Percentiles rank a stretch among this genome's conserved stretches.
phyloP scores from a whole-genome alignment of 352 stramenopile genomes.

The Phytophthora syringae region DNA sequence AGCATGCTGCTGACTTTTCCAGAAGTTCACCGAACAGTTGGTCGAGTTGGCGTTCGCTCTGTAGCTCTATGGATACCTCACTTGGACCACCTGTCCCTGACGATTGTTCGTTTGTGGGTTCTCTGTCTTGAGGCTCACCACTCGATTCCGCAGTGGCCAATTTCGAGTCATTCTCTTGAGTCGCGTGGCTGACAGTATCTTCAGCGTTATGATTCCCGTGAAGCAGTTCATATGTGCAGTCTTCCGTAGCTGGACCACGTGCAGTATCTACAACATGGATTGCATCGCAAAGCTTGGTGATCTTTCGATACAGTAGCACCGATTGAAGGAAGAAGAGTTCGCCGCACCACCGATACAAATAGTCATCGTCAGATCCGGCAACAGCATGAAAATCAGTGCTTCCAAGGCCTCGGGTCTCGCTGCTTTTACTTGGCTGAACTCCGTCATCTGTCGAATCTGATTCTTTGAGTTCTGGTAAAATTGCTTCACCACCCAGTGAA shows the following conservation, averaged over 20 bases:
- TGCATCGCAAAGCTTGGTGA: conserved; percentile 26
- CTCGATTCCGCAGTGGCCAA: background rate
- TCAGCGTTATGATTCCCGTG: conserved; percentile 12
- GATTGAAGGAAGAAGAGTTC: conserved; percentile 71
- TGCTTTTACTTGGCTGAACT: conserved; percentile 8
- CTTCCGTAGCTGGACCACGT: conserved; percentile 42
- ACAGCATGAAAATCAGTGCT: background rate
- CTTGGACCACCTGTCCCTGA: background rate
- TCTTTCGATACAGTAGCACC: conserved; percentile 48
- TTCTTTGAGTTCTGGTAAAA: conserved; percentile 39
- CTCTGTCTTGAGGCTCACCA: background rate
- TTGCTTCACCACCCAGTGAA: conserved; percentile 32
- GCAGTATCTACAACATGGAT: conserved; percentile 24
- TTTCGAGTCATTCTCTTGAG: background rate
- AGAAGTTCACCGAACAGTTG: conserved; percentile 43
- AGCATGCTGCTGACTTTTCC: conserved; percentile 47
- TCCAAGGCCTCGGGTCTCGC: conserved; percentile 6
- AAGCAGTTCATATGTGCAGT: conserved; percentile 50
- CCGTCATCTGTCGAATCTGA: background rate
- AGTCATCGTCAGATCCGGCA: conserved; percentile 48
- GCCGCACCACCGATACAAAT: conserved; percentile 65
- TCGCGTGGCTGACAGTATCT: background rate
- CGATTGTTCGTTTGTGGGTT: background rate
- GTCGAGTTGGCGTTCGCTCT: conserved; percentile 8
- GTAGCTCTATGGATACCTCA: background rate